Percentiles rank a stretch among this genome's conserved stretches.
These are phyloP conservation scores for Obba rivulosa DNA, from an alignment of 768 basidiomycete species.

Conservation along the genomic window DNA sequence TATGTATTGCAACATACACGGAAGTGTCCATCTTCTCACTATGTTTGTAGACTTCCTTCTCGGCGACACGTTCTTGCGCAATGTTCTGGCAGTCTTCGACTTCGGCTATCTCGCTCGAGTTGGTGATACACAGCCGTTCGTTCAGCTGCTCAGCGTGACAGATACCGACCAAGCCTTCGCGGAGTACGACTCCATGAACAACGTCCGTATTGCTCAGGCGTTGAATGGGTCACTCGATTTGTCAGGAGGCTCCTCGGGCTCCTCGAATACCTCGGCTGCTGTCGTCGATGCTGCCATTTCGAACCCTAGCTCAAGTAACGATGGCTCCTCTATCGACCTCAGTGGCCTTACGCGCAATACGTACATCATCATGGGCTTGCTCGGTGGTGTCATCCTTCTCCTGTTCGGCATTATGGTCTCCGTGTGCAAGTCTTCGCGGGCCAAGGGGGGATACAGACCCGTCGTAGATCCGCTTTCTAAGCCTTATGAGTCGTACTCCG, in stretches of 20 bases:
- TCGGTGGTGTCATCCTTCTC: constrained; percentile 6
- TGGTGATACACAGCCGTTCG: neutral
- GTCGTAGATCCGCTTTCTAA: too few species aligned
- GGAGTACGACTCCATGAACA: neutral
- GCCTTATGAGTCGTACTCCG: too few species aligned
- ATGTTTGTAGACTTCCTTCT: constrained; percentile 11
- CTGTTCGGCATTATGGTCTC: constrained; percentile 7
- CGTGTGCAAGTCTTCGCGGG: neutral
- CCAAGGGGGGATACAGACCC: too few species aligned
- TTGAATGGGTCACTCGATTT: too few species aligned
- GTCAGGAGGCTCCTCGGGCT: neutral
- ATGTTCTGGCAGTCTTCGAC: constrained; percentile 15
- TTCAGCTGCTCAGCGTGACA: constrained; percentile 6
- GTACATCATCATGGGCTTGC: constrained; percentile 12
- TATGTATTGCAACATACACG: neutral
- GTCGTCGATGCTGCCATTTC: neutral
- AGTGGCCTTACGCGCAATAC: constrained; percentile 7
- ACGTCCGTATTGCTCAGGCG: too few species aligned
- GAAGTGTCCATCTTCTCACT: neutral
- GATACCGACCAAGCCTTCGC: constrained; percentile 2
- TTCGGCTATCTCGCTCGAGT: neutral
- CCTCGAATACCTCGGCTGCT: neutral
- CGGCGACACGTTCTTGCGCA: constrained; percentile 17
- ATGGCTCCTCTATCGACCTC: neutral
- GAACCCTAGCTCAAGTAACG: neutral